phyloP scores from a whole-genome alignment of 2,329 filamentous ascomycete species.

The Cordyceps fumosorosea region DNA sequence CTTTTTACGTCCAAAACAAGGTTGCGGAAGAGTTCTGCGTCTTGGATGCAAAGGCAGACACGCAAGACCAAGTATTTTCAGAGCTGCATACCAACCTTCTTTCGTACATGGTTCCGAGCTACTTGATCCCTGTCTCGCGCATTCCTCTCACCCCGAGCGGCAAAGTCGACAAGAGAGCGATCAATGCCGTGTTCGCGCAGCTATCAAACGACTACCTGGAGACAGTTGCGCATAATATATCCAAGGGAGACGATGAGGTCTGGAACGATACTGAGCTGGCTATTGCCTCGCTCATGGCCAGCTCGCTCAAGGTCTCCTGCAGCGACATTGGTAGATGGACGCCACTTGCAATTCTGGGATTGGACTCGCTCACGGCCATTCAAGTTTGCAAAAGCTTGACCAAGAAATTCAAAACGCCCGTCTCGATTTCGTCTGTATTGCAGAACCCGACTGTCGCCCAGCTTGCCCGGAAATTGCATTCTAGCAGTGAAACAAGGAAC shows the following conservation, averaged over 20 bases:
- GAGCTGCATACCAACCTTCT: slow-evolving; percentile 53
- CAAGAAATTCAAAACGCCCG: slow-evolving; percentile 33
- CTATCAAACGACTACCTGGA: slow-evolving; percentile 42
- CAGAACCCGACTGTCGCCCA: slow-evolving; percentile 59
- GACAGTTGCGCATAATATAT: slow-evolving; percentile 19
- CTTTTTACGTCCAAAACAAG: slow-evolving; percentile 57
- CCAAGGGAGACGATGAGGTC: slow-evolving; percentile 27
- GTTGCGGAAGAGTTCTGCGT: slow-evolving; percentile 24
- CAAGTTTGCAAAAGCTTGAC: slow-evolving; percentile 54
- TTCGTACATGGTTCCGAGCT: slow-evolving; percentile 71
- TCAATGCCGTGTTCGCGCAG: slow-evolving; percentile 42
- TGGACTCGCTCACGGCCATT: slow-evolving; percentile 82
- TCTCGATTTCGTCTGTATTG: slow-evolving; percentile 66
- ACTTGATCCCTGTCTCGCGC: slow-evolving; percentile 60
- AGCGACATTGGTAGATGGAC: slow-evolving; percentile 53
- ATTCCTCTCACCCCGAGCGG: slow-evolving; percentile 69
- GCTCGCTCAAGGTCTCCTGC: slow-evolving; percentile 38
- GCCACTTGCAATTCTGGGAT: slow-evolving; percentile 69
- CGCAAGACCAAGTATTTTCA: slow-evolving; percentile 44
- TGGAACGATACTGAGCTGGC: slow-evolving; percentile 50
- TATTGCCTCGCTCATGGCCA: slow-evolving; percentile 50
- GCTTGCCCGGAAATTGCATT: slow-evolving; percentile 36
- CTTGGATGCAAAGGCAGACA: slow-evolving; percentile 29
- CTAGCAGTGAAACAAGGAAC: background rate
- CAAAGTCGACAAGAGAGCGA: slow-evolving; percentile 58